These are phyloP conservation scores for Debaryomyces coudertii DNA, from an alignment of 1,139 yeast genomes.

Conservation along the genomic window DNA sequence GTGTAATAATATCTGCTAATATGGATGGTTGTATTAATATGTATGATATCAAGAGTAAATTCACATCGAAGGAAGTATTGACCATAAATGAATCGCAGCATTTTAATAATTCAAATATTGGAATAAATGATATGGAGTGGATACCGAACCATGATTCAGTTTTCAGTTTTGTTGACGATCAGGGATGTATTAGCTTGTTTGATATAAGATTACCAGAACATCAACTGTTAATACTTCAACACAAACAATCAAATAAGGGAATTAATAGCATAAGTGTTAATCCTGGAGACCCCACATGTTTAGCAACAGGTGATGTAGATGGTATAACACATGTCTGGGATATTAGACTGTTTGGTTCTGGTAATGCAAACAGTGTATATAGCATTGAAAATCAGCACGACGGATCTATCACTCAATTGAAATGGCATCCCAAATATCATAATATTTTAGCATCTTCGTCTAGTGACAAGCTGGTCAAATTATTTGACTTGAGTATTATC, in stretches of 20 bases:
- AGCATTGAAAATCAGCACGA: slow-evolving; percentile 47
- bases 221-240: slow-evolving; percentile 23
- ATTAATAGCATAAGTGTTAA: slow-evolving; percentile 71
- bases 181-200: slow-evolving; percentile 47
- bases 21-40: slow-evolving; percentile 40
- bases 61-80: slow-evolving; percentile 16
- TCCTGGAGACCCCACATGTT: slow-evolving; percentile 49
- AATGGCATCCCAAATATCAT: slow-evolving; percentile 74
- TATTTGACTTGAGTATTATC: slow-evolving; percentile 62
- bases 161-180: slow-evolving; percentile 61
- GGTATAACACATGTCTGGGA: slow-evolving; percentile 73
- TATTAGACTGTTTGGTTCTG: slow-evolving; percentile 48
- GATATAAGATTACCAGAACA: slow-evolving; percentile 45
- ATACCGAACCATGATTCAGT: slow-evolving; percentile 59
- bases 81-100: slow-evolving; percentile 14
- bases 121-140: slow-evolving; percentile 69
- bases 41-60: slow-evolving; percentile 36
- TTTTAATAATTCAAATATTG: slow-evolving; percentile 27
- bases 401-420: slow-evolving; percentile 66
- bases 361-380: slow-evolving; percentile 19
- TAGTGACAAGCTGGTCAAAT: slow-evolving; percentile 65
- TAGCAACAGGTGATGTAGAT: slow-evolving; percentile 72
- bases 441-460: slow-evolving; percentile 74
- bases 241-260: slow-evolving; percentile 45
- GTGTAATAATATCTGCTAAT: slow-evolving; percentile 37